Evolutionary conservation across 495 filamentous ascomycete genomes (phyloP).

Genomic region (Neohortaea acidophila): DNA sequence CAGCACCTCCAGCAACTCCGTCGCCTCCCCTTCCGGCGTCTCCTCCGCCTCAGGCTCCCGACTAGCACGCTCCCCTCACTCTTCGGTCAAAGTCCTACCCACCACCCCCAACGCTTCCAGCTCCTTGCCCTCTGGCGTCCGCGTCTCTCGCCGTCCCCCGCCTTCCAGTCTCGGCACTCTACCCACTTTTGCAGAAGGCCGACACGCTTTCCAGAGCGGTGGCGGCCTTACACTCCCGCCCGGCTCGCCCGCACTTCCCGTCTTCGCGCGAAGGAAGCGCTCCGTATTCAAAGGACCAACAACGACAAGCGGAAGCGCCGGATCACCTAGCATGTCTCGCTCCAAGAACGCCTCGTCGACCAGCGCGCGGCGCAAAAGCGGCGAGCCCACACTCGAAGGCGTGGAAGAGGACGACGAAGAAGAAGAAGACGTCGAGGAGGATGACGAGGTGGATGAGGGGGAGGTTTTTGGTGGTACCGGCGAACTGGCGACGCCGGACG

Average conservation of each 20-base stretch:
- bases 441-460: slow-evolving; percentile 28
- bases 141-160: slow-evolving; percentile 50
- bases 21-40: slow-evolving; percentile 45
- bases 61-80: slow-evolving; percentile 54
- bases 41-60: slow-evolving; percentile 24
- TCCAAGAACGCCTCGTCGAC: no score
- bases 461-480: no score
- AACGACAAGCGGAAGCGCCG: no score
- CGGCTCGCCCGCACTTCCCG: slow-evolving; percentile 41
- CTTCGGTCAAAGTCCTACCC: slow-evolving; percentile 85
- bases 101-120: slow-evolving; percentile 66
- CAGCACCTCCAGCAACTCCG: slow-evolving; percentile 63
- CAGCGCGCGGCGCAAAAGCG: slow-evolving; percentile 33
- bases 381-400: slow-evolving; percentile 71
- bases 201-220: slow-evolving; percentile 9
- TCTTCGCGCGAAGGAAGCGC: slow-evolving; percentile 83
- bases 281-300: slow-evolving; percentile 81
- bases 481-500: no score
- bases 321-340: no score
- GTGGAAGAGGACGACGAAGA: slow-evolving; percentile 63
- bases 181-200: slow-evolving; percentile 24
- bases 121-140: slow-evolving; percentile 73
- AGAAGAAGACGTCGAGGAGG: slow-evolving; percentile 24
- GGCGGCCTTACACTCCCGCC: slow-evolving; percentile 30
- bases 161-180: slow-evolving; percentile 18